Evolutionary conservation across 139 green algal genomes (phyloP), one percentile per base, ranked within the genome.

Genomic region (Chlorella ohadii): DNA sequence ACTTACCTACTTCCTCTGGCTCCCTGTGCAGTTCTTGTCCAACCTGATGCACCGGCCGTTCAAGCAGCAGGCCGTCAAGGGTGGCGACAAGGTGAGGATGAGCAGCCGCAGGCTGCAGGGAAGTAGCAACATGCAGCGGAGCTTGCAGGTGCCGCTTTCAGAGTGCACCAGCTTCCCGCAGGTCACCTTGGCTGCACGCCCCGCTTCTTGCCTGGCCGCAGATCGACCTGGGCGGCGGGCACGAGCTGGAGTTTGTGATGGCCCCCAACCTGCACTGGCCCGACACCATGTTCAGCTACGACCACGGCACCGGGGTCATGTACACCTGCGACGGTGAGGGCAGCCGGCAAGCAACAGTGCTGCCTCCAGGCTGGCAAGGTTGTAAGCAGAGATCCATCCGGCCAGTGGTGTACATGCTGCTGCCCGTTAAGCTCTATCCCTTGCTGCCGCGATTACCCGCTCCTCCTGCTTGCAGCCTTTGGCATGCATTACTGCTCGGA

Each of bases 211-310:
- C 41, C 22, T 27, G 6, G 27, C 70, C 19, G 19, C 74, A 84
- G 79, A 86, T 99, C 22, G 96, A 98, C 84, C 86, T 98, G 63
- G 94, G 94, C 64, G 89, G 87, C 27, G 96, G 94, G 7, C 97
- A 99, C 84, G 88, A 91, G 61, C 85, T 99, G 77, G 94, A 99
- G 90, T 99, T 99, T 92, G 91, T 99, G 28, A 95, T 97, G 89
- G 97, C 97, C 12, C 97, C 97, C 72, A 99, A 99, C 89, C 93
- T 99, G 86, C 97, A 99, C 92, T 99, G 97, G 68, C 91, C 91
- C 28, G 95, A 98, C 90, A 98, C 96, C 82, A 98, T 98, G 91
- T 98, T 99, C 88, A 93, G 91, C 31, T 97, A 92, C 76, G 97
- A 99, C 88, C 90, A 91, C n/a, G 90, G 72, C 34, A 98, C 92